Base-by-base conservation (phyloP, 2,329 filamentous ascomycete species). In the Talaromyces sp. region DNA sequence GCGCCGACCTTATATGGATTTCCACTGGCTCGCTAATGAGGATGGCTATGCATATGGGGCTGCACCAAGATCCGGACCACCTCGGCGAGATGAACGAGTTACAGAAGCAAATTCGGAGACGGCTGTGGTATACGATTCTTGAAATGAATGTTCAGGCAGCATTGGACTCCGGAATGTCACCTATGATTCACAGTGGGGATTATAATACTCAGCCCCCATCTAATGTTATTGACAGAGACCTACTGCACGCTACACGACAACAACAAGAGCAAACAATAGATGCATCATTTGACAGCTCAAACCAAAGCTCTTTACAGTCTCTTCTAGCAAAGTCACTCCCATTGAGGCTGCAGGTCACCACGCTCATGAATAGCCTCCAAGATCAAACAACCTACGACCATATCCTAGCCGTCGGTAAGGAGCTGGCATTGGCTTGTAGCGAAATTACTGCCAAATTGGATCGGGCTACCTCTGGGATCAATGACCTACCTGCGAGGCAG, bases 271-370 rank as follows among this genome's bases (percentile, higher is more conserved):
- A n/a, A 10, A 16, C 74, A 1, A 41, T 68, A 0, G 68, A 73
- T 6, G 73, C 68, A 31, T 67, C 74, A 19, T 70, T 73, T 0
- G 50, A 67, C 1, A 61, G 67, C 0, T 74, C 73, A 24, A 80
- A 78, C 1, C 72, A 76, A 41, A 69, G 70, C 8, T 79, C 78
- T 0, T 67, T 77, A 3, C 69, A 75, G 4, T 73, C 75, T 31
- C 72, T 74, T 2, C 70, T 81, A 2, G 73, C 76, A 5, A 74
- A 72, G 35, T 78, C 73, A 0, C 70, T 79, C 7, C 72, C 77
- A 1, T 63, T 73, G 6, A 77, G 79, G 8, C 73, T 81, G 19
- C 31, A 54, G 11, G 64, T 56, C 3, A 60, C 60, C 5, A 69
- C 54, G 16, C n/a, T 68, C 3, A 69, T 73, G 10, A 72, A 73